A percentile compares a stretch with the other conserved stretches of the same genome.
Evolutionary conservation across 495 filamentous ascomycete genomes (phyloP).

Genomic region (Cercophora samala): DNA sequence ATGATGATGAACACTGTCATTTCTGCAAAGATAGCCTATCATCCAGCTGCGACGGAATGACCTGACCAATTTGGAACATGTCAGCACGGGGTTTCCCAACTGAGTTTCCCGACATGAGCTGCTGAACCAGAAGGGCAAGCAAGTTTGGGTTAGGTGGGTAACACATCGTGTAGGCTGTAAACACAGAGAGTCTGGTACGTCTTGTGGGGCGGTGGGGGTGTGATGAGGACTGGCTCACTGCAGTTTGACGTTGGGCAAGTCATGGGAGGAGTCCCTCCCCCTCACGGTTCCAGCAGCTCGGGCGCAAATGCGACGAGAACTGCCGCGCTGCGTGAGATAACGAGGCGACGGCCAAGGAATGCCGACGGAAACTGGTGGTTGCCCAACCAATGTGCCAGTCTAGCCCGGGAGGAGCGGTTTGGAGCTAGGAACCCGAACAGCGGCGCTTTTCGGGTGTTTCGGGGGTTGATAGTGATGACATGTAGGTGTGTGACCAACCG

Average conservation of each 20-base stretch:
- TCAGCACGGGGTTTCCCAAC: background rate
- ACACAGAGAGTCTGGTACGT: background rate
- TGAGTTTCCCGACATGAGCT: background rate
- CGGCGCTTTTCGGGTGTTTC: background rate
- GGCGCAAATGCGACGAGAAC: background rate
- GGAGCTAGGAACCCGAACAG: background rate
- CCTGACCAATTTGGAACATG: background rate
- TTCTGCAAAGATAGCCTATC: background rate
- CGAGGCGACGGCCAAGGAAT: background rate
- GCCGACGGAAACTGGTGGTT: background rate
- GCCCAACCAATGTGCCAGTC: no score
- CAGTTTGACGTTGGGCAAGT: background rate
- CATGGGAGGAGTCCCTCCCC: background rate
- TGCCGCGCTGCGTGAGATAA: background rate
- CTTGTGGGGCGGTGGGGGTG: background rate
- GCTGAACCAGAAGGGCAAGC: no score
- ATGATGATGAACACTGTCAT: background rate
- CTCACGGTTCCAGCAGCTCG: background rate
- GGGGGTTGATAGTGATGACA: conserved; percentile 1
- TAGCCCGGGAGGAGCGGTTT: no score
- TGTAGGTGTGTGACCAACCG: background rate
- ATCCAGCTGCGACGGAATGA: background rate
- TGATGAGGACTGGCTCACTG: background rate
- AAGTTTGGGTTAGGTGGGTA: background rate
- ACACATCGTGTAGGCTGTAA: background rate